Base-by-base conservation (phyloP, 306 rosid genomes). In the Hippophae tibetana region DNA sequence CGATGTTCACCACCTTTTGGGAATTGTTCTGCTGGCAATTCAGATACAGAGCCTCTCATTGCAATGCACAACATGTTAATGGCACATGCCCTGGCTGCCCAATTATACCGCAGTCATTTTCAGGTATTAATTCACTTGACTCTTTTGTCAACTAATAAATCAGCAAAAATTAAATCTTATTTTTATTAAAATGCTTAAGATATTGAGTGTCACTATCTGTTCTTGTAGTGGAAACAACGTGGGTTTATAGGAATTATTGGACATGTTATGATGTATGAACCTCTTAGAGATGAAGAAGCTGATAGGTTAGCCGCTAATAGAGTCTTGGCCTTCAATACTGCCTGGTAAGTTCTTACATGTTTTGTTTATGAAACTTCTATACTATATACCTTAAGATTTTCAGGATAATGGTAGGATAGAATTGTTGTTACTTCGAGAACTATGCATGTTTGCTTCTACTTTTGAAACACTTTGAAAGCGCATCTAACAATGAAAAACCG, bases 1-100 rank as follows among this genome's bases (percentile, higher is more conserved):
- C 86, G 47, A 10, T 87, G 95, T 61, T 81, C 90, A 0, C 69
- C 55, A 0, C 88, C 95, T 2, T 87, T 81, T 60, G 95, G 95
- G 66, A 81, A 77, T n/a, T 87, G 95, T 47, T 47, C 68, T 8
- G 7, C 7, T 6, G 95, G 90, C 41, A 67, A 84, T 63, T 79
- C 95, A 1, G 80, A 79, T 49, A 44, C 49, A 42, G 92, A 87
- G 83, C 89, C 89, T 64, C 89, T 84, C 43, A 27, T 73, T 5
- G 86, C 52, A 13, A 47, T 84, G 86, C 95, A 84, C 75, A 84
- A 87, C 47, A 69, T 75, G 77, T 47, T 87, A 43, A 63, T 87
- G 26, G 67, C 92, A 51, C 95, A 84, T 67, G 86, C 92, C 59
- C 77, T 55, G 76, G 82, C 83, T 18, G 90, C 68, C 64, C 68